Evolutionary conservation across 176 grass and related monocot species (phyloP), one percentile per base, ranked within the genome.

Genomic region (Aechmea fasciata): DNA sequence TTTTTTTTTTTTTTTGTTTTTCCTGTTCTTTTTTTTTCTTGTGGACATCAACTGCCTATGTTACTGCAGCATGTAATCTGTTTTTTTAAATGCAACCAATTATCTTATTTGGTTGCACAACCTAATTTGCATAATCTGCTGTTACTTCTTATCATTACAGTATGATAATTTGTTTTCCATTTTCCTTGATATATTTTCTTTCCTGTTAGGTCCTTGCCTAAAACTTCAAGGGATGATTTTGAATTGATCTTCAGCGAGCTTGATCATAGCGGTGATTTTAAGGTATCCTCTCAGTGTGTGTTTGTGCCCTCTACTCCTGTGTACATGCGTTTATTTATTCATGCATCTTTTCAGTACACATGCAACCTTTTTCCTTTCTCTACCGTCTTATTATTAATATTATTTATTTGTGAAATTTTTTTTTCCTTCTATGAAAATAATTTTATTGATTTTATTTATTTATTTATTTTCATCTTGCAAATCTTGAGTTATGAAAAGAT

Each of bases 251-350:
- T 97, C 77, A 63, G 62, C 11, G 93, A 97, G 77, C 84, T 97
- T 79, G 93, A 97, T 81, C 76, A 57, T 17, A 97, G 93, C 85
- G 93, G 89, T 79, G 93, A 97, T 83, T 97, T 97, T 71, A 92
- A 97, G 93, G 93, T 92, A 83, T 73, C 50, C 73, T 11, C 13
- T 75, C 25, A 63, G 14, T 47, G 33, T 72, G 57, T 68, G 25
- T 71, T 1, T 41, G 33, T 41, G 33, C 7, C 33, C 33, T 41
- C 0, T 7, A 41, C 33, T 41, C 33, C 33, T 41, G 33, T 41
- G 19, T 29, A 23, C 1, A 61, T 66, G 10, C 48, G 33, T 63
- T 49, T 9, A 29, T 71, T 75, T 63, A 61, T 61, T 9, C 20
- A 61, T 59, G 54, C 9, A 57, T 57, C 14, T 57, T 17, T 57